A percentile compares a stretch with the other conserved stretches of the same genome.
phyloP scores from a whole-genome alignment of 306 rosid genomes.

The Ammopiptanthus mongolicus region DNA sequence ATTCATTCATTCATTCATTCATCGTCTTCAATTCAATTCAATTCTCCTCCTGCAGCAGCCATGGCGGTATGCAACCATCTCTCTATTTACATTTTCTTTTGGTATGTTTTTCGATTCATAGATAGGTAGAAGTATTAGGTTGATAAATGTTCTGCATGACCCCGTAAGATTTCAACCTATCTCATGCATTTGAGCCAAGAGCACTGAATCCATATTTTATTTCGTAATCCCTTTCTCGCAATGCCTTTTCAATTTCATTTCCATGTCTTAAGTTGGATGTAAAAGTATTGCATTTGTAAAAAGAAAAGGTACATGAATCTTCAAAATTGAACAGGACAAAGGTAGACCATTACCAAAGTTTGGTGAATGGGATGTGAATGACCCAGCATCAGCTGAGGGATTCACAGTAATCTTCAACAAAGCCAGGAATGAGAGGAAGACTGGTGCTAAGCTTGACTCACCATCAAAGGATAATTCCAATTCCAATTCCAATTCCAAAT shows the following conservation, averaged over 20 bases:
- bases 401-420: conserved; percentile 77
- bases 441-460: conserved; percentile 41
- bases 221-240: no score
- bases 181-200: background rate
- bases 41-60: background rate
- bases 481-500: conserved; percentile 24
- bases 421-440: conserved; percentile 67
- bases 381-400: conserved; percentile 76
- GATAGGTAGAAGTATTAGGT: no score
- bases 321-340: conserved; percentile 32
- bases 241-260: background rate
- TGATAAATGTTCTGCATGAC: background rate
- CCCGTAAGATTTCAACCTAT: background rate
- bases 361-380: conserved; percentile 87
- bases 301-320: no score
- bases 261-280: background rate
- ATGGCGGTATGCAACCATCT: conserved; percentile 37
- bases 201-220: background rate
- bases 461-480: conserved; percentile 45
- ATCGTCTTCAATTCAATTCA: no score
- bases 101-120: no score
- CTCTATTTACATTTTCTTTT: no score
- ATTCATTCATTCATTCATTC: background rate
- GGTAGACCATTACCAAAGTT: conserved; percentile 68
- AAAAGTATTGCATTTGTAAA: no score